Percentiles rank a stretch among this genome's conserved stretches.
Conservation (phyloP, 768 basidiomycete genomes). For the Cubamyces lactineus region DNA sequence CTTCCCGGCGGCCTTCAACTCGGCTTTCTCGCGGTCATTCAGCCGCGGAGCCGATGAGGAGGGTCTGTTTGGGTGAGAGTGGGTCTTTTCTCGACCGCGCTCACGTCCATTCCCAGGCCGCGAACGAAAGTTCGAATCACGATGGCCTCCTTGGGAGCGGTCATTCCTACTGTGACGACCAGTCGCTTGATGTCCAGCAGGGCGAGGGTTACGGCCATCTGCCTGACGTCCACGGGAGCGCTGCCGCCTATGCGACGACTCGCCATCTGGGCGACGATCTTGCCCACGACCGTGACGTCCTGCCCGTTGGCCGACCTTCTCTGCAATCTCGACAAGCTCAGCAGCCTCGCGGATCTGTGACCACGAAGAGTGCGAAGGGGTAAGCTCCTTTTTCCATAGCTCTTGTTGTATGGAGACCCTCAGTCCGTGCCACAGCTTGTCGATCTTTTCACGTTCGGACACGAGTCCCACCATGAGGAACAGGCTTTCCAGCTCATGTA, state of each 20-base stretch:
- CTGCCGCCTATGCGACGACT: too few species aligned
- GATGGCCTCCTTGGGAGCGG: too few species aligned
- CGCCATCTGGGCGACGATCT: too few species aligned
- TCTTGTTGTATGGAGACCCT: constrained; percentile 1
- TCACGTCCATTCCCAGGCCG: too few species aligned
- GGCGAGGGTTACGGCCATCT: too few species aligned
- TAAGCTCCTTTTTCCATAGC: constrained; percentile 6
- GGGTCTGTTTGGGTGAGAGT: too few species aligned
- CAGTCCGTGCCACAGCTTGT: constrained; percentile 18
- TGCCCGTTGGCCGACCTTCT: not conserved
- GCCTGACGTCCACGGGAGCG: too few species aligned
- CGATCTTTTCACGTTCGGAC: constrained; percentile 2
- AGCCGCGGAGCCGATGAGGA: not conserved
- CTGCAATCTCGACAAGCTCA: constrained; percentile 11
- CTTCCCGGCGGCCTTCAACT: constrained; percentile 3
- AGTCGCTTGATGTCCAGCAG: too few species aligned
- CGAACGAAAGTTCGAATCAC: too few species aligned
- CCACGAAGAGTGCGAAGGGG: constrained; percentile 1
- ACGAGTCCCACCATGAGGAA: constrained; percentile 20
- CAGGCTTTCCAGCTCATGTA: constrained; percentile 24
- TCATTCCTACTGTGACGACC: too few species aligned
- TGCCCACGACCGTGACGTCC: not conserved
- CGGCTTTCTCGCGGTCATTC: constrained; percentile 2
- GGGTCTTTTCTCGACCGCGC: too few species aligned
- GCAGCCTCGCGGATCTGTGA: constrained; percentile 3